A percentile compares a stretch with the other conserved stretches of the same genome.
These are phyloP conservation scores for Phytophthora cajani DNA, from an alignment of 352 stramenopile species.

Conservation along the genomic window DNA sequence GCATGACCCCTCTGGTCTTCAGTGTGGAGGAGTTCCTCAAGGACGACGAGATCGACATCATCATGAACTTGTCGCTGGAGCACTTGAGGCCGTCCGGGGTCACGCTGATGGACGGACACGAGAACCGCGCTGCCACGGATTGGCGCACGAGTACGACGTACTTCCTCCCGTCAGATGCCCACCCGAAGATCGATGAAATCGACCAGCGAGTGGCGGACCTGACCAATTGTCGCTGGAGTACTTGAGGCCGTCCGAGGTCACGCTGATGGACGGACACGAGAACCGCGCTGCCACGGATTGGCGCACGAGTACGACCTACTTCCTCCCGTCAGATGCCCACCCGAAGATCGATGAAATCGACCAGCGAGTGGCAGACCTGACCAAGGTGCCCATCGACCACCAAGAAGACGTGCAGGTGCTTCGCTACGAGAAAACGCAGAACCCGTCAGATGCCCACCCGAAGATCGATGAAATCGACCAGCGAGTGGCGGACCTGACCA, in stretches of 20 bases:
- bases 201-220: constrained; percentile 69
- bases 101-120: constrained; percentile 68
- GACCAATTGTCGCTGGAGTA: constrained; percentile 77
- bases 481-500: constrained; percentile 66
- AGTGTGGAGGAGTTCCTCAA: constrained; percentile 77
- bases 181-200: constrained; percentile 59
- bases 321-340: constrained; percentile 57
- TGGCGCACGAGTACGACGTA: constrained; percentile 87
- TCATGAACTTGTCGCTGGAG: constrained; percentile 72
- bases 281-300: constrained; percentile 72
- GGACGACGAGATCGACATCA: constrained; percentile 84
- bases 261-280: constrained; percentile 71
- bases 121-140: constrained; percentile 69
- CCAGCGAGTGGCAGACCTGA: constrained; percentile 62
- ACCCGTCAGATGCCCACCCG: constrained; percentile 51
- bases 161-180: constrained; percentile 59
- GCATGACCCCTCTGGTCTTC: constrained; percentile 74
- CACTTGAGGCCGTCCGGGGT: constrained; percentile 72
- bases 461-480: constrained; percentile 65
- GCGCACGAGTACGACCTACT: constrained; percentile 86
- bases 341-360: constrained; percentile 64
- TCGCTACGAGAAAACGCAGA: too few species aligned
- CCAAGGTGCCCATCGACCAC: too few species aligned
- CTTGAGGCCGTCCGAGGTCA: constrained; percentile 67
- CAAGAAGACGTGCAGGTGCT: too few species aligned